Base-by-base conservation (phyloP, 1,139 yeast species). In the Zygoascus sp. region DNA sequence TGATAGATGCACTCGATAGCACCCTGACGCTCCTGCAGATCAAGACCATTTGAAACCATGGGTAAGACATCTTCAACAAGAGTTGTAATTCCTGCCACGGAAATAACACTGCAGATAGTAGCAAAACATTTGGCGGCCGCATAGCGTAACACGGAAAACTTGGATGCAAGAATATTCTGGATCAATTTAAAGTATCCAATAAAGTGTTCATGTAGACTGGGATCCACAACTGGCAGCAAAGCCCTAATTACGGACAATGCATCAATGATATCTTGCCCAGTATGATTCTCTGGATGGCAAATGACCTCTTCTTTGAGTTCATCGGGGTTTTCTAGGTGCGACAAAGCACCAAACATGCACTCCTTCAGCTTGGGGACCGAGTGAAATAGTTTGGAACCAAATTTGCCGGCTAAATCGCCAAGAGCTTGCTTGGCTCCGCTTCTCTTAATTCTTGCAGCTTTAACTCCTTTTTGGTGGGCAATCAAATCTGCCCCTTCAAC, bases 51-150 rank as follows among this genome's bases (percentile, higher is more conserved):
- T 55, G 81, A 81, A 58, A 92, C 71, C 77, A 87, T 74, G 1
- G 97, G 97, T 37, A 94, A 68, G 2, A 92, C 74, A 9, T 77
- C 70, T 53, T 83, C 81, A n/a, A 94, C 92, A 52, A 90, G 72
- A 54, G 80, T 80, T 5, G 94, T 83, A 64, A 94, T 85, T 1
- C 89, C 88, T 38, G 73, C 71, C 0, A 85, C 74, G 2, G 96
- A 90, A 45, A 80, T 70, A 1, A 80, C 80, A n/a, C 80, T 75
- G 53, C 96, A 83, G 27, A 90, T 72, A 0, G 87, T 79, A 0
- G 97, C 92, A 59, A 92, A 76, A 55, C 96, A 86, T 64, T 88
- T 88, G 1, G 98, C 92, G 1, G 96, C 81, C 0, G 96, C 83
- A 64, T 87, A 92, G 42, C 99, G 75, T 59, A 92, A 76, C 0